A percentile compares a stretch with the other conserved stretches of the same genome.
Evolutionary conservation across 441 rosid genomes (phyloP).

Genomic region (Cnidoscolus chayamansa): DNA sequence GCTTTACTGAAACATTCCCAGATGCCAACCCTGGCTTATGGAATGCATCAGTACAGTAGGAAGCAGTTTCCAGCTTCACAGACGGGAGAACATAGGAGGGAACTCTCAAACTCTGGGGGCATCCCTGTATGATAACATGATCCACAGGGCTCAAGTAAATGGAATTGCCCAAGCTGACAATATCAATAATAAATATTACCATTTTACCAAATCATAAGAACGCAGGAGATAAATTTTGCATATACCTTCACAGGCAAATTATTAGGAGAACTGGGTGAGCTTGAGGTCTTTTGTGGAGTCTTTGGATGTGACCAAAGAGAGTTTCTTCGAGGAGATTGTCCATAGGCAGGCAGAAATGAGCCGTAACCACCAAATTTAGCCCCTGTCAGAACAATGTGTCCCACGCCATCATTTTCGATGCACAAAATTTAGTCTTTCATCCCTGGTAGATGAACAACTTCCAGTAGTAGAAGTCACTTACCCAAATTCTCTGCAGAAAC

Average conservation of each 20-base stretch:
- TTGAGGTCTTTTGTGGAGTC: slow-evolving; percentile 28
- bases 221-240: slow-evolving; percentile 12
- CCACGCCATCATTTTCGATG: slow-evolving; percentile 17
- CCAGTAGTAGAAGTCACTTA: slow-evolving; percentile 36
- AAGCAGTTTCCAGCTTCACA: slow-evolving; percentile 25
- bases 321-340: slow-evolving; percentile 35
- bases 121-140: slow-evolving; percentile 38
- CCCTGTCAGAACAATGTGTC: slow-evolving; percentile 44
- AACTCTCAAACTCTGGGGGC: slow-evolving; percentile 34
- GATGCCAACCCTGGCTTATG: slow-evolving; percentile 26
- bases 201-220: slow-evolving; percentile 20
- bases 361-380: slow-evolving; percentile 52
- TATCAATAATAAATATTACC: slow-evolving; percentile 6
- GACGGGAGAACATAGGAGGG: slow-evolving; percentile 26
- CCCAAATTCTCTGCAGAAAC: slow-evolving; percentile 52
- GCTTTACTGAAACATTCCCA: slow-evolving; percentile 35
- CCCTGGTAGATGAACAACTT: slow-evolving; percentile 5
- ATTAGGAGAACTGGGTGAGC: slow-evolving; percentile 36
- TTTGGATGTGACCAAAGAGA: slow-evolving; percentile 27
- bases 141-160: slow-evolving; percentile 32
- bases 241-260: slow-evolving; percentile 38
- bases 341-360: slow-evolving; percentile 48
- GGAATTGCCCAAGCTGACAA: slow-evolving; percentile 15
- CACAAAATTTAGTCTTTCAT: slow-evolving; percentile 1
- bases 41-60: slow-evolving; percentile 16